phyloP scores from a whole-genome alignment of 805 yeast species.

The Kurtzmaniella fragi region DNA sequence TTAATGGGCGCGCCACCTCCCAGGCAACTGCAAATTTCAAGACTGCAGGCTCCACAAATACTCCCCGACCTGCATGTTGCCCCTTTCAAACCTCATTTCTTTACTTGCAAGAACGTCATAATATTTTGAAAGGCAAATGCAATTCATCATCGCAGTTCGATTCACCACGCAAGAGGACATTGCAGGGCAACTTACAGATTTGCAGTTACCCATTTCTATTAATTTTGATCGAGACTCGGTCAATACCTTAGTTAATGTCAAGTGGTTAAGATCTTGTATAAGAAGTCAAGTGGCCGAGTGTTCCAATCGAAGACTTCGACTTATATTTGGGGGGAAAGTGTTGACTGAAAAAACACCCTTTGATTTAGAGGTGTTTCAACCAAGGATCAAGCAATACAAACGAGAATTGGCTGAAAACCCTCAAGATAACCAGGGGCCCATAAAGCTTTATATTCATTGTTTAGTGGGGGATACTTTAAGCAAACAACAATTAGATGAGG shows the following conservation, averaged over 20 bases:
- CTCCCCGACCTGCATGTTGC: too few species aligned
- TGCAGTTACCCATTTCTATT: slow-evolving; percentile 23
- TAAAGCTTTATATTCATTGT: slow-evolving; percentile 67
- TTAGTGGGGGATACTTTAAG: slow-evolving; percentile 65
- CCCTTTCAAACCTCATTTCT: too few species aligned
- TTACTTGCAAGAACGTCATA: too few species aligned
- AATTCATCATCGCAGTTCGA: slow-evolving; percentile 16
- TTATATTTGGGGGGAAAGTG: slow-evolving; percentile 67
- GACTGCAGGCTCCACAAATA: too few species aligned
- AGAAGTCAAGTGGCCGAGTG: slow-evolving; percentile 19
- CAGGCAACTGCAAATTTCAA: too few species aligned
- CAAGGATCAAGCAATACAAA: slow-evolving; percentile 7
- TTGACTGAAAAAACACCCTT: slow-evolving; percentile 54
- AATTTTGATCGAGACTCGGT: slow-evolving; percentile 26
- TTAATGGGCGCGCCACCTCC: too few species aligned
- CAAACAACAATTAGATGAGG: slow-evolving; percentile 51
- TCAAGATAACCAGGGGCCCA: slow-evolving; percentile 8
- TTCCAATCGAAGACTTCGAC: slow-evolving; percentile 48
- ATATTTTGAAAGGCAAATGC: too few species aligned
- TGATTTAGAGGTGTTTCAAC: slow-evolving; percentile 42
- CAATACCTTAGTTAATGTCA: slow-evolving; percentile 22
- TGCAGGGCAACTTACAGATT: slow-evolving; percentile 16
- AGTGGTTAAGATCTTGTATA: slow-evolving; percentile 27
- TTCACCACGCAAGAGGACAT: slow-evolving; percentile 24
- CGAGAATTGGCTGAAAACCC: slow-evolving; percentile 1